Conservation (phyloP, 306 rosid genomes). For the Bauhinia variegata region DNA sequence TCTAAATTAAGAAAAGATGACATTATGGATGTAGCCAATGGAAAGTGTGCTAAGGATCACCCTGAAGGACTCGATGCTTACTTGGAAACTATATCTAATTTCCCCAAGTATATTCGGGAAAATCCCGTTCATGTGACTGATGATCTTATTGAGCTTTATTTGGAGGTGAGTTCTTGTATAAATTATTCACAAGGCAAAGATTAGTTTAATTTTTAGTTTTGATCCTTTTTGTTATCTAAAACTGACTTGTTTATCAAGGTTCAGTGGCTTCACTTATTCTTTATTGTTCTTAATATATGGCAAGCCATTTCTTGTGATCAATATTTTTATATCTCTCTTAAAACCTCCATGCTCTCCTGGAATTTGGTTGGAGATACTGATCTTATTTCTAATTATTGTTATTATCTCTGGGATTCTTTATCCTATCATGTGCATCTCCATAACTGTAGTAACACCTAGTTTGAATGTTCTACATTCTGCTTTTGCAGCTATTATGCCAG, state of each 20-base stretch:
- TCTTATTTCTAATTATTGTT: constrained; percentile 25
- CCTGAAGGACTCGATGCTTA: constrained; percentile 62
- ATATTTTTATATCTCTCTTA: constrained; percentile 13
- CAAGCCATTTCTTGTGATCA: constrained; percentile 19
- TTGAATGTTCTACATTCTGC: constrained; percentile 27
- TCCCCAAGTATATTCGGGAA: constrained; percentile 76
- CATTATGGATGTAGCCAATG: constrained; percentile 38
- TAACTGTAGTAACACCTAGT: constrained; percentile 11
- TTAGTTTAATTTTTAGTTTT: constrained; percentile 25
- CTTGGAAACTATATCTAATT: constrained; percentile 72
- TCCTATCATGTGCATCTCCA: constrained; percentile 19
- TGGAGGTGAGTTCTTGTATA: constrained; percentile 67
- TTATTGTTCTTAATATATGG: constrained; percentile 24
- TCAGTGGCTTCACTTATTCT: constrained; percentile 8
- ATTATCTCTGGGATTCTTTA: constrained; percentile 11
- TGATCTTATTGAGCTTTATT: constrained; percentile 89
- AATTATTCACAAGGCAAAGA: constrained; percentile 12
- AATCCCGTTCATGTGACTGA: constrained; percentile 79
- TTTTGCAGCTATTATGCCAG: constrained; percentile 83
- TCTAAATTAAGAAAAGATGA: constrained; percentile 60
- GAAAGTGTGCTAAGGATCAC: constrained; percentile 51
- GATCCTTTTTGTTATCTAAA: neutral
- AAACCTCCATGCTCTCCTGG: constrained; percentile 19
- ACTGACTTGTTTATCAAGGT: constrained; percentile 24
- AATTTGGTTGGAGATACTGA: constrained; percentile 14